Evolutionary conservation across 768 basidiomycete species (phyloP), one percentile per base, ranked within the genome.

Genomic region (Suillus luteus): DNA sequence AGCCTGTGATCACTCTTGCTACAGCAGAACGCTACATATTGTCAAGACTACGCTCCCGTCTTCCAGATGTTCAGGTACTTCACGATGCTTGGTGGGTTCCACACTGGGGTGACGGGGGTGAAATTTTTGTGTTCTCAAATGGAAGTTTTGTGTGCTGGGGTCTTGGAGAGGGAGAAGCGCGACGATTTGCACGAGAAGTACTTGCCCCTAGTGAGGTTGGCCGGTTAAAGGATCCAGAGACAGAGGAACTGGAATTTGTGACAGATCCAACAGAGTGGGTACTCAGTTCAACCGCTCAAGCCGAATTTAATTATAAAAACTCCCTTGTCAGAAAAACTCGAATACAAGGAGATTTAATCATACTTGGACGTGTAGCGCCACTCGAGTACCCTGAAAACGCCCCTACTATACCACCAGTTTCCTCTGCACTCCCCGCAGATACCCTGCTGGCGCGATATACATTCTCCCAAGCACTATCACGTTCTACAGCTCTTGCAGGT

Each of bases 71-170:
- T 12, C 85, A 84, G 66, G 80, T 82, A 27, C 80, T 91, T 49
- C 89, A 93, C 61, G 92, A 93, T 59, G 82, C 89, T 9, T 90
- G 87, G 83, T 93, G 91, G 90, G 79, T 93, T 27, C 89, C 91
- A 40, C 82, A 81, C 63, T 92, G 90, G 86, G 84, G 84, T 0
- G 72, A 78, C 24, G 82, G 86, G 62, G 95, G 94, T 17, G 95
- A 97, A 73, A 79, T 95, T 12, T 96, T 96, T 73, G 83, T 97
- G 14, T 97, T 97, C 73, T 82, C 84, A 22, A 94, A 93, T 67
- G 95, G 95, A 3, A 92, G 86, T 67, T 89, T 94, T 63, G 95
- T 97, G 7, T 93, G 88, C 68, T 97, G 95, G 95, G 94, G 93
- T 6, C 76, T 95, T 61, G 84, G 81, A 15, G 92, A 95, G 74